A percentile compares a stretch with the other conserved stretches of the same genome.
phyloP scores from a whole-genome alignment of 176 grass and related monocot species.

The Triticum dicoccoides region DNA sequence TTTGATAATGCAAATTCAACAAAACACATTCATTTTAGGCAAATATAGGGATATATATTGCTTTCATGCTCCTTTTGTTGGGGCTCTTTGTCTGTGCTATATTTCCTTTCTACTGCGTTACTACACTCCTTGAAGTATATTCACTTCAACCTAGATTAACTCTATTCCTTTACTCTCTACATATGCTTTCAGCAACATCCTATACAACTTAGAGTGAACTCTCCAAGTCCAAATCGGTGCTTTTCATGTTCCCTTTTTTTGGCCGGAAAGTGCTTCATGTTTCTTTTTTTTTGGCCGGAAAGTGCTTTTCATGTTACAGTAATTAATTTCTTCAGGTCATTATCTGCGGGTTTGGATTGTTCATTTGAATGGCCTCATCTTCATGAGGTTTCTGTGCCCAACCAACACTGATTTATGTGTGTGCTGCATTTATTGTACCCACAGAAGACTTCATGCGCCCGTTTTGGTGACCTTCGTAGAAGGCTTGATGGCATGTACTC shows the following conservation, averaged over 20 bases:
- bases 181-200: not conserved
- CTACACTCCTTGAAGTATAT: not conserved
- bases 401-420: not conserved
- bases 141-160: not conserved
- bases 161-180: not conserved
- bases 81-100: not conserved
- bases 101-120: not conserved
- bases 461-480: not conserved
- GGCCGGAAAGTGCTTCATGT: not conserved
- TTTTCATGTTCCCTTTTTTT: not conserved
- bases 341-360: not conserved
- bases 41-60: not conserved
- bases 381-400: not conserved
- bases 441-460: not conserved
- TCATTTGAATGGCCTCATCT: not conserved
- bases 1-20: not conserved
- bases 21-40: not conserved
- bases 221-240: not conserved
- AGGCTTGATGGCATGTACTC: not conserved
- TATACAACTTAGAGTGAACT: not conserved
- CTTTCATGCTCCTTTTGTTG: not conserved
- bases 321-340: not conserved
- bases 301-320: not conserved
- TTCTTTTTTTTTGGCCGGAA: not conserved
- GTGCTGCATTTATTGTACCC: not conserved